Base-by-base conservation (phyloP, 805 yeast species). In the Isabelozyma rhagii region DNA sequence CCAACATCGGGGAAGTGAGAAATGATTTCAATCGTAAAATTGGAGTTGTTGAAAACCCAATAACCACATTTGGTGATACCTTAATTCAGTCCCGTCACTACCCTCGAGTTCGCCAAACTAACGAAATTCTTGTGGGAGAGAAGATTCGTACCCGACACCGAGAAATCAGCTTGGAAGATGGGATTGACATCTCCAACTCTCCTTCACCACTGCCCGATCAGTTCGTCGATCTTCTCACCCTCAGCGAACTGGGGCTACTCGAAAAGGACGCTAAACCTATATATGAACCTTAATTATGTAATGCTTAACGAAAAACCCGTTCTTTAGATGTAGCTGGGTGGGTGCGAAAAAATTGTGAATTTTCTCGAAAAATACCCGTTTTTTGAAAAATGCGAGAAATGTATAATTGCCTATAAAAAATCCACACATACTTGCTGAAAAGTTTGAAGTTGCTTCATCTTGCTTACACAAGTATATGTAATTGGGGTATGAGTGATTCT, bases 71-170 rank as follows among this genome's bases (percentile, higher is more conserved):
- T 44, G 55, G 51, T 27, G 49, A 48, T 13, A 60, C 67, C 2
- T 53, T 63, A 38, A 57, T 63, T 9, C 53, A 62, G 41, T 64
- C 64, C 4, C 59, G 61, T 25, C 64, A 63, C 52, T 63, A 60
- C 48, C 62, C 64, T 3, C 39, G 39, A 5, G 39, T 39, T 5
- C 44, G 17, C 6, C 14, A 41, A 8, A 45, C 34, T 3, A 51
- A 49, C n/a, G 55, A 51, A 2, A 44, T 25, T 21, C 28, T 41
- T 13, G 14, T 6, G 18, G 41, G 18, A 8, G 41, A 39, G 15
- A 39, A 15, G 18, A 39, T 39, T 15, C 18, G 18, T 3, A 14
- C 41, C 6, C 21, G 41, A 13, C 41, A 15, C 43, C 43, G 18
- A 9, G 28, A 13, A 18, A 41, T 41, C 28, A 41, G 14, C 28